Evolutionary conservation across 2,329 filamentous ascomycete species (phyloP), one percentile per base, ranked within the genome.

Genomic region (Fusarium siculi): DNA sequence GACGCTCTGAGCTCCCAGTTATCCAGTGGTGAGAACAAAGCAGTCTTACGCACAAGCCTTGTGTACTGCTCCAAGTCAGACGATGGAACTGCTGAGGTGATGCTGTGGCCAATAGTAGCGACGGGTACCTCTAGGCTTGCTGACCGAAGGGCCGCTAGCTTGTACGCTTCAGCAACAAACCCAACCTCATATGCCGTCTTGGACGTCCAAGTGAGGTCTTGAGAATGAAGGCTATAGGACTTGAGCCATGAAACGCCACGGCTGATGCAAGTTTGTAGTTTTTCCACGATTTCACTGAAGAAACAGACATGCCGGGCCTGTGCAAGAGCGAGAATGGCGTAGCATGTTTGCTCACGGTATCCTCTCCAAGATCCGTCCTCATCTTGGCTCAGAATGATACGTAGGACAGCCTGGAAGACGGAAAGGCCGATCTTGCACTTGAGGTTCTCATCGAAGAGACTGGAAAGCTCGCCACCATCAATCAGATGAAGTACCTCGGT

Each of bases 151-250:
- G 61, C 44, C 4, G 32, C 44, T 18, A 64, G 12, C 8, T 34
- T 43, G 32, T 64, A 64, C 1, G 46, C 54, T 52, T 64, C 61
- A 18, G 61, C 54, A 23, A 64, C 61, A 2, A 52, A 59, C 0
- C 16, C 36, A 23, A 64, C 54, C 5, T 52, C 19, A 12, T 64
- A 64, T 2, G 54, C 39, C 7, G 54, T 64, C 28, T 64, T 64
- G 3, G 61, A 59, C 1, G 61, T 64, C 54, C 61, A 64, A 21
- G 23, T 52, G 0, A 44, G 54, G 25, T 64, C 61, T 1, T 34
- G 23, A 2, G 32, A 52, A 7, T 46, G 23, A 25, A 34, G 0
- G 0, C 6, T 34, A 12, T 19, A 1, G 1, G 32, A 11, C 3
- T 23, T n/a, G 4, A 64, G 39, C 37, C 25, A 64, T 0, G 15